Base-by-base conservation (phyloP, 495 filamentous ascomycete genomes). In the Lasiosphaeria hispida region DNA sequence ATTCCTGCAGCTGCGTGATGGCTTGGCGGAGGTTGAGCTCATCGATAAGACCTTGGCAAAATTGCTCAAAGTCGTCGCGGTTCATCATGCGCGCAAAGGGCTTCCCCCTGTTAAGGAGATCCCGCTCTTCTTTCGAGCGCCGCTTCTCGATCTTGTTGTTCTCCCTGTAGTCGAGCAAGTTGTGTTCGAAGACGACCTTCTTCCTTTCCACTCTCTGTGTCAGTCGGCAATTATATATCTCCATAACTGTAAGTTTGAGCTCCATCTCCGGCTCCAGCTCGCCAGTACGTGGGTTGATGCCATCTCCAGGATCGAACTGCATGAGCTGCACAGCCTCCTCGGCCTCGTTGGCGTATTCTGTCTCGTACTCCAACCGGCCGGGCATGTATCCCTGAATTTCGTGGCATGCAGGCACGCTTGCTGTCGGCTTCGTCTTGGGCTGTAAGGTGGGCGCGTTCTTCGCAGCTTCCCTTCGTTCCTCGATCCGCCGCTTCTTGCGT, bases 361-460 rank as follows among this genome's bases (percentile, higher is more conserved):
- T 96, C 78, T 99, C 94, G 65, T 97, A 99, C 68, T 99, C 94
- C 57, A 99, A 74, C 15, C 94, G 90, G 37, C 95, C 94, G 2
- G 94, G 94, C 94, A 99, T 99, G 72, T 96, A 99, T 4, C 94
- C 94, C 69, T 95, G 89, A 30, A 99, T 93, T 70, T 99, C 94
- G 72, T 99, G 94, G 69, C 95, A 97, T 30, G 92, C 83, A 13
- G 94, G 94, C 3, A 95, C 90, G 75, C 87, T 91, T 19, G 92
- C 91, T 2, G 92, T 97, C 0, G 94, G 94, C 66, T 97, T 97
- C 68, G 92, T 90, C 72, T 96, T 96, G 10, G 94, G 92, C 15
- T 89, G 88, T 18, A 90, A 81, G 4, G 91, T 87, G 7, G 90
- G 85, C 1, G 90, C 89, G 43, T 89, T 87, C 73, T 90, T 92